A percentile compares a stretch with the other conserved stretches of the same genome.
Conservation (phyloP, 192 early-diverging fungal genomes). For the Coemansia sp. region DNA sequence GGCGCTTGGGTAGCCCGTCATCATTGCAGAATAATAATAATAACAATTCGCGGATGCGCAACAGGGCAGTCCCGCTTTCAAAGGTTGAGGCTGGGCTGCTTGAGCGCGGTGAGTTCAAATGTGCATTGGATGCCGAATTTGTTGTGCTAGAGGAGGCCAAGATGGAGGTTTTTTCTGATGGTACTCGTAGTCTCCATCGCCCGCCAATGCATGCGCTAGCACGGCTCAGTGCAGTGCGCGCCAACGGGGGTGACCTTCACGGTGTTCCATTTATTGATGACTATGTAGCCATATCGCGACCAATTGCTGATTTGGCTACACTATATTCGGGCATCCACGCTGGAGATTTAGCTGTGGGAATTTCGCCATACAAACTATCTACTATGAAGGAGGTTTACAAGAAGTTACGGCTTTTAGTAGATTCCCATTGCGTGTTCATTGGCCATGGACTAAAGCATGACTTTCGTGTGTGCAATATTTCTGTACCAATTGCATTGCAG, state of each 20-base stretch:
- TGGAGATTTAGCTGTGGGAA: slow-evolving; percentile 75
- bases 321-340: slow-evolving; percentile 92
- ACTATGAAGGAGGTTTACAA: slow-evolving; percentile 92
- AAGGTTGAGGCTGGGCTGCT: slow-evolving; percentile 31
- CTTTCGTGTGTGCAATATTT: slow-evolving; percentile 91
- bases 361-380: slow-evolving; percentile 77
- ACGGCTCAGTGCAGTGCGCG: slow-evolving; percentile 86
- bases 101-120: slow-evolving; percentile 30
- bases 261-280: slow-evolving; percentile 95
- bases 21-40: not conserved
- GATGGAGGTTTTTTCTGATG: slow-evolving; percentile 89
- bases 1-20: not conserved
- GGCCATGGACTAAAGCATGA: slow-evolving; percentile 96
- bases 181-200: slow-evolving; percentile 77
- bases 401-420: slow-evolving; percentile 85
- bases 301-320: slow-evolving; percentile 89
- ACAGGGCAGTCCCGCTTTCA: slow-evolving; percentile 36
- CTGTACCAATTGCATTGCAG: slow-evolving; percentile 80
- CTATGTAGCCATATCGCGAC: slow-evolving; percentile 83
- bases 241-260: slow-evolving; percentile 64
- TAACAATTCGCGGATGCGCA: slow-evolving; percentile 18
- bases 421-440: slow-evolving; percentile 87
- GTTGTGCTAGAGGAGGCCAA: slow-evolving; percentile 84
- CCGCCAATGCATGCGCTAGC: slow-evolving; percentile 83
- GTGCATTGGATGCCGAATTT: slow-evolving; percentile 93